Percentiles rank a stretch among this genome's conserved stretches.
Conservation (phyloP, 805 yeast genomes). For the Nakazawaea molendinolei region DNA sequence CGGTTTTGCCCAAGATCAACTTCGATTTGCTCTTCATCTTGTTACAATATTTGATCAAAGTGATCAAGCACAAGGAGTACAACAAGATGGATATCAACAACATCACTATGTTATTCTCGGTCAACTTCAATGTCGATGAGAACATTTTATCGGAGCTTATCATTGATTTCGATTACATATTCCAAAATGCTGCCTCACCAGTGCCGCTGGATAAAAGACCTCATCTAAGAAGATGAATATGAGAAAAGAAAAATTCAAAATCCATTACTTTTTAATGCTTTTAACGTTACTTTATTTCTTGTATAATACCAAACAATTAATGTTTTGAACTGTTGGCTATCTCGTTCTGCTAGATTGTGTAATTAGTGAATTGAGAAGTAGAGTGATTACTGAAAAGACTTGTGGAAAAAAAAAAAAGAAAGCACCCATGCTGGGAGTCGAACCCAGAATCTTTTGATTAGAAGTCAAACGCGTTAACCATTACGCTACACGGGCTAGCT, state of each 20-base stretch:
- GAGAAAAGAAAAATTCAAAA: neutral
- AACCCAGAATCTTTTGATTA: conserved; percentile 43
- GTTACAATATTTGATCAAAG: conserved; percentile 61
- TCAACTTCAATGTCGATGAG: conserved; percentile 27
- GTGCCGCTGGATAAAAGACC: conserved; percentile 7
- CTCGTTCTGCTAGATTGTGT: too few species aligned
- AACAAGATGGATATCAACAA: conserved; percentile 86
- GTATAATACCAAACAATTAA: too few species aligned
- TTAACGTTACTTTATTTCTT: neutral
- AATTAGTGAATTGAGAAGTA: too few species aligned
- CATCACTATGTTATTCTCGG: conserved; percentile 31
- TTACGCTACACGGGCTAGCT: conserved; percentile 31
- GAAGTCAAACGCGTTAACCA: conserved; percentile 45
- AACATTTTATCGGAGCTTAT: conserved; percentile 25
- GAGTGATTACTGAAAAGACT: too few species aligned
- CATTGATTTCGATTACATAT: conserved; percentile 19
- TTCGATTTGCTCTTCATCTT: conserved; percentile 55
- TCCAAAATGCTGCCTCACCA: conserved; percentile 4
- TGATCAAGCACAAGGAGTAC: conserved; percentile 48
- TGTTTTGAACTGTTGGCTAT: too few species aligned
- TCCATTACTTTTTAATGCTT: neutral
- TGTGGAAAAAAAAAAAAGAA: conserved; percentile 5
- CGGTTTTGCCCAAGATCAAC: conserved; percentile 47
- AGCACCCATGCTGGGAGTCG: conserved; percentile 28
- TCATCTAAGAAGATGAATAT: conserved; percentile 5